Conservation (phyloP, 148 eudicot genomes). For the Camellia lanceoleosa region DNA sequence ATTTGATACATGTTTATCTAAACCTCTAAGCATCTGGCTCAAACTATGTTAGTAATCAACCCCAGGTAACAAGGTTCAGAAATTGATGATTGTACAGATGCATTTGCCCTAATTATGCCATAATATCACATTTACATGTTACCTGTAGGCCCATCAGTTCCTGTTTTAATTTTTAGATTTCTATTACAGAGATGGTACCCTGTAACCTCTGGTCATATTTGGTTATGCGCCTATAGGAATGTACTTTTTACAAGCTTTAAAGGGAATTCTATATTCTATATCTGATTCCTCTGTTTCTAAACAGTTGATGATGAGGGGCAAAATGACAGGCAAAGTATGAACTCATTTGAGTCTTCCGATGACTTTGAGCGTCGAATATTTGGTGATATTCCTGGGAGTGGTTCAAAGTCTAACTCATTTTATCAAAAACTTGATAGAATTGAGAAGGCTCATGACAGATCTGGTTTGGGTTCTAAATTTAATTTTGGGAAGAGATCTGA, state of each 20-base stretch:
- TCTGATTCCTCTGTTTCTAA: slow-evolving; percentile 14
- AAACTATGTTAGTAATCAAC: background rate
- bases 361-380: slow-evolving; percentile 54
- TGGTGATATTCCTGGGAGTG: slow-evolving; percentile 27
- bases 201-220: slow-evolving; percentile 4
- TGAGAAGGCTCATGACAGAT: slow-evolving; percentile 34
- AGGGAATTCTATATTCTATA: background rate
- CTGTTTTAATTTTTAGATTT: background rate
- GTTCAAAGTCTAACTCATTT: slow-evolving; percentile 34
- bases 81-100: background rate
- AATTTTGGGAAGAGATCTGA: slow-evolving; percentile 22
- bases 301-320: slow-evolving; percentile 30
- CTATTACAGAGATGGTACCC: too few species aligned
- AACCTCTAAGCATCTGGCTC: background rate
- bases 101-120: background rate
- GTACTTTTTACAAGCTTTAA: background rate
- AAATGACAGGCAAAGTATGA: slow-evolving; percentile 26
- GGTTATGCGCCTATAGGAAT: background rate
- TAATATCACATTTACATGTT: background rate
- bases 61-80: background rate
- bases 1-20: background rate
- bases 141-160: slow-evolving; percentile 1
- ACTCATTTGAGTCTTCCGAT: slow-evolving; percentile 44
- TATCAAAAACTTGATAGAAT: slow-evolving; percentile 42
- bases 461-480: slow-evolving; percentile 27